phyloP scores from a whole-genome alignment of 2,329 filamentous ascomycete species.

The Sporothrix schenckii region DNA sequence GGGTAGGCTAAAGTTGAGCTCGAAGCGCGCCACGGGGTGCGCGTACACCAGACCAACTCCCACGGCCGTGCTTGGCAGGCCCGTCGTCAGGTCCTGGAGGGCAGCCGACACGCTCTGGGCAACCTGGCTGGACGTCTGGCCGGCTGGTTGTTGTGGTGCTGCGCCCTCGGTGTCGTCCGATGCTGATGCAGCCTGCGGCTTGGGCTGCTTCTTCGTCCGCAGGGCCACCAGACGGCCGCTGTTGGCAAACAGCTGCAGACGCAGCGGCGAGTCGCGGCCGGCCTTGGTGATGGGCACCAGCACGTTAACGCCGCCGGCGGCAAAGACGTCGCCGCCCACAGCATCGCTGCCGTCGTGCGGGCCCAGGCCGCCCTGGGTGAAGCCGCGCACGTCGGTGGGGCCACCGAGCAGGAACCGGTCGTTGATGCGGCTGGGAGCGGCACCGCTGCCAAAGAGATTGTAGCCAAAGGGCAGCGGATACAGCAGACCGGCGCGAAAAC shows the following conservation, averaged over 20 bases:
- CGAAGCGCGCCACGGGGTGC: conserved; percentile 88
- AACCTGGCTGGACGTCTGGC: conserved; percentile 47
- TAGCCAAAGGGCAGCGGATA: conserved; percentile 75
- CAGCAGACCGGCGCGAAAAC: conserved; percentile 78
- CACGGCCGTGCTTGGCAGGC: conserved; percentile 80
- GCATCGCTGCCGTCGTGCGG: conserved; percentile 84
- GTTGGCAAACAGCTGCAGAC: conserved; percentile 89
- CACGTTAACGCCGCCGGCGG: conserved; percentile 83
- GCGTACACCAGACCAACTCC: conserved; percentile 93
- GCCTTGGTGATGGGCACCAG: conserved; percentile 81
- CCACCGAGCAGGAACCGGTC: conserved; percentile 95
- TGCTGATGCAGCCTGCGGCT: conserved; percentile 30
- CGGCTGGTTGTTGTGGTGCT: not conserved
- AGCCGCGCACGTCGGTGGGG: conserved; percentile 91
- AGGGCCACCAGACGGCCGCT: conserved; percentile 82
- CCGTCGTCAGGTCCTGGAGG: conserved; percentile 69
- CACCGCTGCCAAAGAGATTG: conserved; percentile 51
- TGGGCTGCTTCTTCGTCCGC: conserved; percentile 55
- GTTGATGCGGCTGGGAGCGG: conserved; percentile 77
- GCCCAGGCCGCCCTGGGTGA: conserved; percentile 85
- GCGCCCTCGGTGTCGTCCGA: conserved; percentile 10
- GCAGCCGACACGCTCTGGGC: conserved; percentile 61
- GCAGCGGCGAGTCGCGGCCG: conserved; percentile 79
- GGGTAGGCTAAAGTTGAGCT: conserved; percentile 92
- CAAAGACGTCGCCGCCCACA: conserved; percentile 88